A percentile compares a stretch with the other conserved stretches of the same genome.
phyloP scores from a whole-genome alignment of 2,329 filamentous ascomycete species.

The Teratosphaeria epicoccoides region DNA sequence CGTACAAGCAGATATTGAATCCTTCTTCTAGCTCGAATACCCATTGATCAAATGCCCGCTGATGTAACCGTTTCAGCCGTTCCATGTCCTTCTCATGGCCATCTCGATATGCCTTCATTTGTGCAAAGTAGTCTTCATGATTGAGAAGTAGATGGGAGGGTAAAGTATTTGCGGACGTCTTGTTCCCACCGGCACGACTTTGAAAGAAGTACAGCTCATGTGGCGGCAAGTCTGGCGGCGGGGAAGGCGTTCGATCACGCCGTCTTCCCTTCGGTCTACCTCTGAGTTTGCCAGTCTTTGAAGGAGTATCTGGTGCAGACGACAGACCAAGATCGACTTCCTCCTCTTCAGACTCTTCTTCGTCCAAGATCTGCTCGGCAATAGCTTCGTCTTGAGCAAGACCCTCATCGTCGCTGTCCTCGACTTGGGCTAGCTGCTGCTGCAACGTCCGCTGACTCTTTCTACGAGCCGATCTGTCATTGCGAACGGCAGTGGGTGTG shows the following conservation, averaged over 20 bases:
- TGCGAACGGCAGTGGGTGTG: constrained; percentile 48
- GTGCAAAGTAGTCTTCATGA: constrained; percentile 81
- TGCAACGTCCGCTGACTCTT: constrained; percentile 74
- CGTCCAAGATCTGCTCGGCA: constrained; percentile 57
- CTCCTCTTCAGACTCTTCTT: constrained; percentile 36
- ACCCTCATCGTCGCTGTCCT: constrained; percentile 32
- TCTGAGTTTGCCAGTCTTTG: constrained; percentile 33
- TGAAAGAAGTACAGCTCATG: constrained; percentile 93
- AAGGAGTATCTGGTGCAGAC: constrained; percentile 32
- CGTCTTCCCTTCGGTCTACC: constrained; percentile 44
- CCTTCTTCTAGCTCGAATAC: constrained; percentile 75
- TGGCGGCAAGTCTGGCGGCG: constrained; percentile 68
- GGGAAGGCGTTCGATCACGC: constrained; percentile 61
- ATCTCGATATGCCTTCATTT: constrained; percentile 54
- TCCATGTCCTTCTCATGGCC: constrained; percentile 59
- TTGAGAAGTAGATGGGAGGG: constrained; percentile 65
- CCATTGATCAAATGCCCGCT: constrained; percentile 83
- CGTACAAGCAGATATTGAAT: constrained; percentile 85
- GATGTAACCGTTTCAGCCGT: constrained; percentile 64
- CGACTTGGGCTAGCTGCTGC: constrained; percentile 54
- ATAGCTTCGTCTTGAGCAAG: constrained; percentile 53
- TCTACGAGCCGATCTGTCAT: constrained; percentile 74
- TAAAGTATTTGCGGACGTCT: constrained; percentile 80
- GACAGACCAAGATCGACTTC: constrained; percentile 32
- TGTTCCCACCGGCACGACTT: constrained; percentile 68